Conservation (phyloP, 2,329 filamentous ascomycete species). For the Scedosporium aurantiacum region DNA sequence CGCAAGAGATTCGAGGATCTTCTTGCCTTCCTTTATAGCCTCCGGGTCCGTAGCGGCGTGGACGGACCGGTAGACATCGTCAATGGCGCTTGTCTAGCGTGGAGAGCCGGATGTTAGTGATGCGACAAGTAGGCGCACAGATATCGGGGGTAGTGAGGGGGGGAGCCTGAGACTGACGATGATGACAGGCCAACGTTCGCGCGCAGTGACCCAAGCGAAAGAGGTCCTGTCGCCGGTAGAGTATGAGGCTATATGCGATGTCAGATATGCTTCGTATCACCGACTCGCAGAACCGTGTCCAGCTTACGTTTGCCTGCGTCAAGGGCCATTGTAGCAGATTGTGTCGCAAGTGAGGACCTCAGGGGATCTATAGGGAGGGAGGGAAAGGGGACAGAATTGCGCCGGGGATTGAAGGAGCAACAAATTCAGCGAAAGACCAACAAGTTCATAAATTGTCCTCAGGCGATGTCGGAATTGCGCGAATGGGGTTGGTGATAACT, state of each 20-base stretch:
- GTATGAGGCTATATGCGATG: slow-evolving; percentile 49
- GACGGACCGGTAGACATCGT: slow-evolving; percentile 78
- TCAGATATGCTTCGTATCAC: neutral
- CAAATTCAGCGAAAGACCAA: neutral
- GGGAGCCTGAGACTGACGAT: slow-evolving; percentile 46
- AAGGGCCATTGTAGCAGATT: neutral
- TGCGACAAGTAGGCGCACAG: neutral
- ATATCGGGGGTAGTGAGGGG: neutral
- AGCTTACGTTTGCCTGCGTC: neutral
- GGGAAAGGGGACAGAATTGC: neutral
- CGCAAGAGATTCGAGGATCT: slow-evolving; percentile 67
- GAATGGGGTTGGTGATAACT: too few relatives aligned
- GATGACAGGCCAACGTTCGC: slow-evolving; percentile 88
- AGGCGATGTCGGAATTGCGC: neutral
- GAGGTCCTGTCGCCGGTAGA: slow-evolving; percentile 72
- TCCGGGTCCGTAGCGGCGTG: slow-evolving; percentile 46
- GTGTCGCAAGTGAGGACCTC: neutral
- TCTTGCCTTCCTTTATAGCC: slow-evolving; percentile 71
- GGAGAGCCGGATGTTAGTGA: neutral
- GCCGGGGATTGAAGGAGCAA: neutral
- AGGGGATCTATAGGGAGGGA: neutral
- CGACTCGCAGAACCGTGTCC: neutral
- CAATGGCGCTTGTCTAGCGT: slow-evolving; percentile 76
- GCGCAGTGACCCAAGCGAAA: slow-evolving; percentile 76
- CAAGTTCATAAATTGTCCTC: neutral